Base-by-base conservation (phyloP, 2,329 filamentous ascomycete species). In the Endothia cerciana region DNA sequence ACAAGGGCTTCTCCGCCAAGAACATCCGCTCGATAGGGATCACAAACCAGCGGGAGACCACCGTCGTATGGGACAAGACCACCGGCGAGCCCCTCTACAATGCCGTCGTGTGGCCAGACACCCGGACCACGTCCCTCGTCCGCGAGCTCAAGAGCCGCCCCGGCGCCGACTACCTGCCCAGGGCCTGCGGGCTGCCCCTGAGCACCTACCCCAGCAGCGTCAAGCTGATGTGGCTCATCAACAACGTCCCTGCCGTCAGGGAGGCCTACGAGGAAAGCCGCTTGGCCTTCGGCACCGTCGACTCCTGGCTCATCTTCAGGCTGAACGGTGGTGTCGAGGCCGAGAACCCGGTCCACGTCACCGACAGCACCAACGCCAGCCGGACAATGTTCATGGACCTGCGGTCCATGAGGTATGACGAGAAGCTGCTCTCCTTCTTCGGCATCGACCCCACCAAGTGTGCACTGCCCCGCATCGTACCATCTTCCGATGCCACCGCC, bases 311-410 rank as follows among this genome's bases (percentile, higher is more conserved):
- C 65, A 85, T 97, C 63, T 97, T 92, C 80, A 89, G 89, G 72
- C 85, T 97, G 60, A 93, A 96, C 73, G 92, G 91, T 65, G 89
- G 91, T 60, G 83, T 81, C 40, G 82, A 87, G 66, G 87, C 84
- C 61, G 79, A 81, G 64, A 74, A 71, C 19, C 85, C 87, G 59
- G 78, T 93, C 53, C 89, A 92, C 74, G 92, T 97, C 65, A 95
- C 93, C 0, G 93, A 97, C 76, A 88, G 90, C 58, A 93, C 91
- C 68, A 97, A 97, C 76, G 93, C 93, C 25, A 94, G 91, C 62
- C 84, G 93, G 73, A 97, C 93, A 68, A 96, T 97, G 93, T 95
- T 97, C 78, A 94, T 97, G 90, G 93, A 97, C 78, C 83, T 97
- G 63, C 85, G 88, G 72, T 94, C 89, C 13, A 83, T 93, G 66